Percentiles rank a stretch among this genome's conserved stretches.
Conservation (phyloP, 345 rosid genomes). For the Toxicodendron radicans region DNA sequence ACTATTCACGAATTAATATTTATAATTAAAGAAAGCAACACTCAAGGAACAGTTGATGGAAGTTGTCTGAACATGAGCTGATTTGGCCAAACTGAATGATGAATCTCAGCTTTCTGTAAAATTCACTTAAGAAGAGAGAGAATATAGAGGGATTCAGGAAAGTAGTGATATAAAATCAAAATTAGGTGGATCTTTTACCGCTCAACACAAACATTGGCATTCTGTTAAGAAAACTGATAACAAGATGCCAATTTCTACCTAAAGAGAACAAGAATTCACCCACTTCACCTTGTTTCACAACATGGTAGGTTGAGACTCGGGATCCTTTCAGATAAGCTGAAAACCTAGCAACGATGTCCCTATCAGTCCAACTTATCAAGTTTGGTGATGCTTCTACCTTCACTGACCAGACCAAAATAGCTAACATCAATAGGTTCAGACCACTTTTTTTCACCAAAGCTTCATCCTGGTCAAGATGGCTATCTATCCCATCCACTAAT, state of each 20-base stretch:
- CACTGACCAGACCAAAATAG: not conserved
- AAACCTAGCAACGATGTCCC: not conserved
- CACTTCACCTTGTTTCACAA: not conserved
- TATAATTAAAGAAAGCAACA: not conserved
- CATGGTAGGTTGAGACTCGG: not conserved
- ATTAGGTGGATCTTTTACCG: too few relatives aligned
- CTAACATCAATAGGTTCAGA: not conserved
- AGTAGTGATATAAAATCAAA: too few relatives aligned
- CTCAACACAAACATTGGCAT: too few relatives aligned
- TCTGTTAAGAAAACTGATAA: not conserved
- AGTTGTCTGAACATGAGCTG: not conserved
- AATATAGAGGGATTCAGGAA: too few relatives aligned
- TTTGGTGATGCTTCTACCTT: not conserved
- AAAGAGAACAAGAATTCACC: not conserved
- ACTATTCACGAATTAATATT: not conserved
- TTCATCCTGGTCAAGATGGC: not conserved
- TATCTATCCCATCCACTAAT: constrained; percentile 2
- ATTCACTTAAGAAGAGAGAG: not conserved
- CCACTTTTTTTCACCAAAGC: not conserved
- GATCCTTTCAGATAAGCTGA: not conserved
- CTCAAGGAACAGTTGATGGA: not conserved
- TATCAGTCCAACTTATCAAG: not conserved
- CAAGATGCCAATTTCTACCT: not conserved
- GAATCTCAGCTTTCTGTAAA: not conserved
- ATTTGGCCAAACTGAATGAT: not conserved